phyloP scores from a whole-genome alignment of 495 filamentous ascomycete species.

The Rhypophila decipiens region DNA sequence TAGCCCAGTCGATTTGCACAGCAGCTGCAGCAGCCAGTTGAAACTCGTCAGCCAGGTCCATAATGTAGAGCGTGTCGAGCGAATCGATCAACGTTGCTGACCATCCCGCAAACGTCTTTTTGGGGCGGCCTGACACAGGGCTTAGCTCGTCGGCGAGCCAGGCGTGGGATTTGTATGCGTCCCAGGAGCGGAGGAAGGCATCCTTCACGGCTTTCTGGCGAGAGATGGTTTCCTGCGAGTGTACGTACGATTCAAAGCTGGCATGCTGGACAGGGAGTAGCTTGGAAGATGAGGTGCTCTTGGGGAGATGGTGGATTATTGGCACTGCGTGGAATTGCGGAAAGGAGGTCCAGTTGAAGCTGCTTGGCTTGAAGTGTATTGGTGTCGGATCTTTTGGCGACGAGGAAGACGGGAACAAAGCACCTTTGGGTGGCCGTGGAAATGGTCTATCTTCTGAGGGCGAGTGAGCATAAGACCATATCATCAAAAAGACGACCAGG shows the following conservation, averaged over 20 bases:
- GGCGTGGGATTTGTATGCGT: slow-evolving; percentile 66
- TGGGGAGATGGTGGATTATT: slow-evolving; percentile 57
- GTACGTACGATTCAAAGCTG: slow-evolving; percentile 50
- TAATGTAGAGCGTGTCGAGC: slow-evolving; percentile 79
- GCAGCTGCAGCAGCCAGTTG: slow-evolving; percentile 62
- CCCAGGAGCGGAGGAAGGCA: slow-evolving; percentile 67
- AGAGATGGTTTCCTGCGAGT: slow-evolving; percentile 40
- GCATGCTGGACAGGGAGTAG: slow-evolving; percentile 63
- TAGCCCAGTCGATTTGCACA: slow-evolving; percentile 67
- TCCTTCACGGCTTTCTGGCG: slow-evolving; percentile 54
- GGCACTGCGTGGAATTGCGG: slow-evolving; percentile 55
- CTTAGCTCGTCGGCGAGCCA: slow-evolving; percentile 74
- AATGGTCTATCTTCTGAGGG: too few relatives aligned
- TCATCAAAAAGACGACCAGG: background rate
- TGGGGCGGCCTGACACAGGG: slow-evolving; percentile 46
- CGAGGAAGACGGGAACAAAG: background rate
- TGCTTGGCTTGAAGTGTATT: background rate
- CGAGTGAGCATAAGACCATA: too few relatives aligned
- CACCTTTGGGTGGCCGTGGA: background rate
- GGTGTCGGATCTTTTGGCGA: background rate
- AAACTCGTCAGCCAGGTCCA: slow-evolving; percentile 72
- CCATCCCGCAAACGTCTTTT: slow-evolving; percentile 72
- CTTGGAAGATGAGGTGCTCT: slow-evolving; percentile 36
- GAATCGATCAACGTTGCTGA: slow-evolving; percentile 74
- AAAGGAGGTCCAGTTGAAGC: slow-evolving; percentile 50